Conservation (phyloP, 2,329 filamentous ascomycete genomes). For the Trichoderma endophyticum region DNA sequence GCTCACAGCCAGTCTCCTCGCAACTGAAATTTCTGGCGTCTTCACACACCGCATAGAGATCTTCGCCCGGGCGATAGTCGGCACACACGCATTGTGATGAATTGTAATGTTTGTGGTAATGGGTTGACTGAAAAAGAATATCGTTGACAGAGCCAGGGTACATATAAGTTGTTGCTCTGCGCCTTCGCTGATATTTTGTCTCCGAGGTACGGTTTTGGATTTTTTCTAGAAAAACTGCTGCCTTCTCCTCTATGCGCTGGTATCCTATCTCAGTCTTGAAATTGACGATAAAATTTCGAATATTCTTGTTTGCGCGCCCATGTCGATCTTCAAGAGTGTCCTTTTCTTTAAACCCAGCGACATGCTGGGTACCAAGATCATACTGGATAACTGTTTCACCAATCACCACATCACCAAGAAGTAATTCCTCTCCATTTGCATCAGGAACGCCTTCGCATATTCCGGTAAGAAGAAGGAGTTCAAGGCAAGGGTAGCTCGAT, state of each 20-base stretch:
- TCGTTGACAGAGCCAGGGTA: background rate
- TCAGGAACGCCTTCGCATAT: background rate
- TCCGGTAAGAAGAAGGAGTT: background rate
- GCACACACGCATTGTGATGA: background rate
- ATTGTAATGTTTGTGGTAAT: background rate
- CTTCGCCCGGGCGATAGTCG: accelerated
- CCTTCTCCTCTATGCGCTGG: too few relatives aligned
- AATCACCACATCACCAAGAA: background rate
- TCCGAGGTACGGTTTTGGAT: accelerated
- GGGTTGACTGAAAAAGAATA: background rate
- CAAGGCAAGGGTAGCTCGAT: background rate
- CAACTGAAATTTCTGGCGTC: accelerated
- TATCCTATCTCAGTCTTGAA: too few relatives aligned
- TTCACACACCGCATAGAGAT: accelerated
- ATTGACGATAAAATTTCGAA: too few relatives aligned
- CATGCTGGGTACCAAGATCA: background rate
- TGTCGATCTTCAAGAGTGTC: background rate
- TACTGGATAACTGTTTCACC: background rate
- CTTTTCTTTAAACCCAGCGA: background rate
- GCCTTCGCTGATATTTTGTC: background rate
- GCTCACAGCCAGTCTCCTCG: background rate
- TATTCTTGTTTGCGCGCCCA: background rate
- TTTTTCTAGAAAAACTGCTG: too few relatives aligned
- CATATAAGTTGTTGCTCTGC: background rate
- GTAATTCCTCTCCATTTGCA: background rate